Evolutionary conservation across 441 rosid genomes (phyloP).

Genomic region (Eutrema salsugineum): DNA sequence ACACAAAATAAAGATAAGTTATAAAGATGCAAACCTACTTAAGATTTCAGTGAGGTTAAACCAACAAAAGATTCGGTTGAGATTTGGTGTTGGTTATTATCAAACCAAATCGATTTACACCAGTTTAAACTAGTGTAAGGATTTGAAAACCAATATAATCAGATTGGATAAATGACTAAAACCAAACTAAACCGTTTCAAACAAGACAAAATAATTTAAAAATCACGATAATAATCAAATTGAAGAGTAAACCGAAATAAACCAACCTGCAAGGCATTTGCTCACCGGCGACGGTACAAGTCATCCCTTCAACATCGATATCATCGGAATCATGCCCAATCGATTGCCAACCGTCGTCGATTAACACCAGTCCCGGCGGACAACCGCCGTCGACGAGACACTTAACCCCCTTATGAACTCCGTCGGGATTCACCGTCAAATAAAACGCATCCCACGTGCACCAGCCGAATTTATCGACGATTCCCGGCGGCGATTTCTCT

Average conservation of each 20-base stretch:
- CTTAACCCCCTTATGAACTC: slow-evolving; percentile 68
- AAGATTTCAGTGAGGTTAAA: too few species aligned
- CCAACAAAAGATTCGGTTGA: too few species aligned
- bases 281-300: slow-evolving; percentile 70
- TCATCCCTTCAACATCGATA: slow-evolving; percentile 70
- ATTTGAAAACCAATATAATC: background rate
- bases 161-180: background rate
- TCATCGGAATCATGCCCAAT: slow-evolving; percentile 70
- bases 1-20: too few species aligned
- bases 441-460: slow-evolving; percentile 97
- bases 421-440: slow-evolving; percentile 73
- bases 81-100: too few species aligned
- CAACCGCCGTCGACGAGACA: slow-evolving; percentile 79
- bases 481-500: slow-evolving; percentile 78
- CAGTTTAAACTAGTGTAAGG: too few species aligned
- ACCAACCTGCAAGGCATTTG: slow-evolving; percentile 88
- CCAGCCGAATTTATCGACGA: slow-evolving; percentile 95
- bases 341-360: slow-evolving; percentile 97
- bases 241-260: slow-evolving; percentile 9
- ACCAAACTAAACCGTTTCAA: background rate
- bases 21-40: too few species aligned
- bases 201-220: background rate
- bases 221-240: too few species aligned
- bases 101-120: too few species aligned
- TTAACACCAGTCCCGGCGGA: slow-evolving; percentile 86